A percentile compares a stretch with the other conserved stretches of the same genome.
These are phyloP conservation scores for Silene vulgaris DNA, from an alignment of 179 eudicot genomes.

Conservation along the genomic window DNA sequence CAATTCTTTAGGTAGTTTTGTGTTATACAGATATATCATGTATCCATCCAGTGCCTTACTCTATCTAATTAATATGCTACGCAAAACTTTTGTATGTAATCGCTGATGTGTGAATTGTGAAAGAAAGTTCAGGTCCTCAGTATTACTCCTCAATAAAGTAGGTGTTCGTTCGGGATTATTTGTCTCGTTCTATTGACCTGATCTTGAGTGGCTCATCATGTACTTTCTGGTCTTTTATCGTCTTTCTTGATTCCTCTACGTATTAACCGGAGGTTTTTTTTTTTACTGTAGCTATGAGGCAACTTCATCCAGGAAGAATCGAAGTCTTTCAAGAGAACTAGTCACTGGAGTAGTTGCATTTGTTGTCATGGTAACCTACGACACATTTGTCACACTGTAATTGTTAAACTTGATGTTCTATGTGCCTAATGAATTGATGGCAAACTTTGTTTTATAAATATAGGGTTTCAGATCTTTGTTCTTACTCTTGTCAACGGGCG, in stretches of 20 bases:
- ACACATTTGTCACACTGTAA: background rate
- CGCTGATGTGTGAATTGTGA: background rate
- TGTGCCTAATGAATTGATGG: background rate
- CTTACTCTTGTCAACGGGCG: slow-evolving; percentile 82
- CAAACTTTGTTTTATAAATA: slow-evolving; percentile 14
- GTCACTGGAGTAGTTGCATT: slow-evolving; percentile 76
- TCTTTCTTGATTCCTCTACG: background rate
- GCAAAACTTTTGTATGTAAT: background rate
- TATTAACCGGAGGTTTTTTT: background rate
- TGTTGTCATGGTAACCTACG: slow-evolving; percentile 62
- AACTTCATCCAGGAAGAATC: slow-evolving; percentile 79
- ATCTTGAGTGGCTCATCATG: background rate
- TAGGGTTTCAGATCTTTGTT: slow-evolving; percentile 99
- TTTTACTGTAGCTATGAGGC: slow-evolving; percentile 71
- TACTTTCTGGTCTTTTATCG: background rate
- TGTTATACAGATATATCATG: no score
- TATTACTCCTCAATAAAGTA: background rate
- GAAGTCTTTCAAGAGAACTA: slow-evolving; percentile 77
- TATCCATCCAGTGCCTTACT: background rate
- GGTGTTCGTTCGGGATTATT: background rate
- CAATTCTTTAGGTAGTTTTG: background rate
- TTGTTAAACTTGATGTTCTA: background rate
- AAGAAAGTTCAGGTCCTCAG: background rate
- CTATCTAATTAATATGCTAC: background rate
- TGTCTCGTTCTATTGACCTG: background rate